Base-by-base conservation (phyloP, 2,329 filamentous ascomycete genomes). In the Epichloe hybrida region DNA sequence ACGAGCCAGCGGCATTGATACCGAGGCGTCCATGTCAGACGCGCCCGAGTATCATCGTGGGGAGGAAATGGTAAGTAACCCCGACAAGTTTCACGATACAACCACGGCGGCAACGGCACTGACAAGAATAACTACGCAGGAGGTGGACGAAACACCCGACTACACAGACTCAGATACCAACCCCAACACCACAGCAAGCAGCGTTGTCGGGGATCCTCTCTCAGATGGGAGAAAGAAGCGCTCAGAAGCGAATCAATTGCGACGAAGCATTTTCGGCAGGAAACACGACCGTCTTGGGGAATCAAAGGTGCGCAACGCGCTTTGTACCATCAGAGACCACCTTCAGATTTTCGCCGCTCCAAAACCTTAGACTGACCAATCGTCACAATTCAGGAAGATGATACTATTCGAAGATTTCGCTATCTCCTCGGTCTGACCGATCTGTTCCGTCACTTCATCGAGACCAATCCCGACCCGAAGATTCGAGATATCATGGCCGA, bases 361-460 rank as follows among this genome's bases (percentile, higher is more conserved):
- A 5, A 31, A 23, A 38, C 31, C 38, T 36, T 13, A 8, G 37
- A 47, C 52, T 53, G 12, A 51, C 27, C 20, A 23, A 15, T 41
- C n/a, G 23, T 23, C 13, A n/a, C n/a, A 11, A 4, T 54, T 39
- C 50, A 91, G 87, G 91, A 96, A 72, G 88, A 96, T 74, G 91
- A 97, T 63, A 94, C 88, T 0, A 88, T 97, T 62, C 82, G 91
- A 59, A 79, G 93, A 64, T 98, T 98, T 66, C 84, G 89, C 56
- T 98, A 98, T 66, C 79, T 98, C 1, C 79, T 98, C 13, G 94
- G 94, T 27, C 75, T 98, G 49, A 98, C 93, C 15, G 93, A 98
- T 62, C 76, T 98, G 20, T 98, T 98, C 73, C 88, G 94, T 57
- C 93, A 98, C 70, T 98, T 98, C 68, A 98, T 98, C 70, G 90